Conservation (phyloP, 306 rosid species). For the Pyrus pyrifolia region DNA sequence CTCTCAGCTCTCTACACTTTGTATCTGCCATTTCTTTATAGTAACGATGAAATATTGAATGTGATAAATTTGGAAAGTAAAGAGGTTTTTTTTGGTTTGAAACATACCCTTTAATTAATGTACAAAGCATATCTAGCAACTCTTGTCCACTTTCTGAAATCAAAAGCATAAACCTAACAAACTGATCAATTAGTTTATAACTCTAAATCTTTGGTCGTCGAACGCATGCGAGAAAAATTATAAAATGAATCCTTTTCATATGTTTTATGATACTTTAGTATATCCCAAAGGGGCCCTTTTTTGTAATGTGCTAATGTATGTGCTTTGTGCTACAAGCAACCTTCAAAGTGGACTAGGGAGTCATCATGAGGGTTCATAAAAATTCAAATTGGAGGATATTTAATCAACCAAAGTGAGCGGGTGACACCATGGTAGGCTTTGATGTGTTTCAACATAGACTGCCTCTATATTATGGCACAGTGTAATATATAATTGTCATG, state of each 20-base stretch:
- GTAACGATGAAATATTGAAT: background rate
- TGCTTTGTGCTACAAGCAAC: too few relatives aligned
- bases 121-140: background rate
- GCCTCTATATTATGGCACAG: background rate
- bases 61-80: background rate
- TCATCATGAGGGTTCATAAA: too few relatives aligned
- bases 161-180: background rate
- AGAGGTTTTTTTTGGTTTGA: background rate
- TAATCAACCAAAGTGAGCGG: too few relatives aligned
- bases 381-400: too few relatives aligned
- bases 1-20: background rate
- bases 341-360: too few relatives aligned
- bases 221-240: background rate
- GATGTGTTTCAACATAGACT: too few relatives aligned
- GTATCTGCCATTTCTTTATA: background rate
- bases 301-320: too few relatives aligned
- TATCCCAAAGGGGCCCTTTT: too few relatives aligned
- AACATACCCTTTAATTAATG: background rate
- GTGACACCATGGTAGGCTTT: too few relatives aligned
- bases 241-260: accelerated
- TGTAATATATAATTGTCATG: background rate
- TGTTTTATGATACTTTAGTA: too few relatives aligned
- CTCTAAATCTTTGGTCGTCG: too few relatives aligned
- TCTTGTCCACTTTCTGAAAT: background rate
- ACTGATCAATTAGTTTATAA: too few relatives aligned